These are phyloP conservation scores for Beauveria sp. DNA, from an alignment of 2,329 filamentous ascomycete genomes.

Conservation along the genomic window DNA sequence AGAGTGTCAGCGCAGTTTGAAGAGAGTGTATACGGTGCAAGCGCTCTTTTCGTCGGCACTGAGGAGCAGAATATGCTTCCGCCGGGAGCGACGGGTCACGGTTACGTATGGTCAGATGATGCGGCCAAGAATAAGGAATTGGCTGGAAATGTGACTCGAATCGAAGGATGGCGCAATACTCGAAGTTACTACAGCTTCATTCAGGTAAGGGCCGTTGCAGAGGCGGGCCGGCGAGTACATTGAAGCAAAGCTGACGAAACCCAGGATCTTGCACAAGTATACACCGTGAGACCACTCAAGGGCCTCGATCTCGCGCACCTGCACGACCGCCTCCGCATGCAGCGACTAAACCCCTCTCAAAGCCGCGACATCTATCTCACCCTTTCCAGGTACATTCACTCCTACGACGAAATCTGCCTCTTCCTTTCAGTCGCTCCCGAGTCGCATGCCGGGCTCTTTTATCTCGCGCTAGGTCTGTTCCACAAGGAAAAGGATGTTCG, in stretches of 20 bases:
- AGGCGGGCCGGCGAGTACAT: neutral
- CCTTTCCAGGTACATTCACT: conserved; percentile 65
- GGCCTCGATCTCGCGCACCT: conserved; percentile 85
- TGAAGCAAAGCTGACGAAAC: conserved; percentile 16
- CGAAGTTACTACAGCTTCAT: conserved; percentile 94
- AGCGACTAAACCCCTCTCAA: conserved; percentile 68
- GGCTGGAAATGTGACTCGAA: conserved; percentile 81
- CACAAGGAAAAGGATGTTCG: conserved; percentile 80
- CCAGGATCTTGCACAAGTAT: conserved; percentile 58
- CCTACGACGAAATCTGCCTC: conserved; percentile 80
- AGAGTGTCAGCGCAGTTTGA: conserved; percentile 90
- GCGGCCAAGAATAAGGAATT: conserved; percentile 73
- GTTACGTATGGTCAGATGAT: conserved; percentile 92
- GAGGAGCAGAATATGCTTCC: conserved; percentile 58
- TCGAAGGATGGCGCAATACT: conserved; percentile 92
- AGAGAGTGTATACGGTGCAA: conserved; percentile 89
- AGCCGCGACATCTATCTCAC: conserved; percentile 81
- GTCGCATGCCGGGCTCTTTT: conserved; percentile 82
- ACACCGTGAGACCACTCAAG: conserved; percentile 61
- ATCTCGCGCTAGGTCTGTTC: conserved; percentile 82
- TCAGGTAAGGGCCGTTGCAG: conserved; percentile 46
- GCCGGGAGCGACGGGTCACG: conserved; percentile 66
- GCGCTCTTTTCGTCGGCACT: conserved; percentile 76
- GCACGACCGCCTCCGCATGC: conserved; percentile 79
- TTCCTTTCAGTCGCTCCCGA: conserved; percentile 77